Base-by-base conservation (phyloP, 2,329 filamentous ascomycete genomes). In the Cercospora sp. region DNA sequence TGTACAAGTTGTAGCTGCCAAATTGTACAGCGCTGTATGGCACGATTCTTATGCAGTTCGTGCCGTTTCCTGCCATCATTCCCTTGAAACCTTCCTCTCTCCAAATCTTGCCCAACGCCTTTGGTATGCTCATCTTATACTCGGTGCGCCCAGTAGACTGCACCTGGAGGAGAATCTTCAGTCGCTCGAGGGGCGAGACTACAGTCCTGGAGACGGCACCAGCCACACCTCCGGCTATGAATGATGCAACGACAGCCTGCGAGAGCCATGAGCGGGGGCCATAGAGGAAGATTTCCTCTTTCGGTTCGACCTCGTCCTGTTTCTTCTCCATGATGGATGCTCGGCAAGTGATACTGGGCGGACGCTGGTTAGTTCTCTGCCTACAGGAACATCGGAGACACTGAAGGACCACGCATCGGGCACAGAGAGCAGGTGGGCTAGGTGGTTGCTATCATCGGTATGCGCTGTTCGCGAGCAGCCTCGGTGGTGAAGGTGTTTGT, bases 1-100 rank as follows among this genome's bases (percentile, higher is more conserved):
- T 97, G 82, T 99, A 99, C 74, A 98, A 89, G 79, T 97, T 98
- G 84, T 98, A 99, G 78, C 93, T 96, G 74, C 94, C 94, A 80
- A 99, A 99, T 78, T 99, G 95, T 49, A 98, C 95, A 10, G 95
- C 95, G 61, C 94, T 98, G 80, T 99, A 99, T 4, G 95, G 95
- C 63, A 99, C 93, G 73, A 99, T 99, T 70, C 95, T 92, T 76
- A 99, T 92, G 85, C 95, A 99, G 81, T 99, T 99, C 69, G 94
- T 97, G 71, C 95, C 95, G 79, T 99, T 99, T 63, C 95, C 95
- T 73, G 93, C 89, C 94, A 99, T 97, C 81, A 98, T 97, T 0
- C 95, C 95, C 79, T 89, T 89, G 93, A 94, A 98, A 65, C 95
- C 95, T 81, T 99, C 95, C 79, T 99, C 95, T 74, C 85, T 89